Evolutionary conservation across 1,284 basidiomycete species (phyloP).

Genomic region (Abortiporus biennis): DNA sequence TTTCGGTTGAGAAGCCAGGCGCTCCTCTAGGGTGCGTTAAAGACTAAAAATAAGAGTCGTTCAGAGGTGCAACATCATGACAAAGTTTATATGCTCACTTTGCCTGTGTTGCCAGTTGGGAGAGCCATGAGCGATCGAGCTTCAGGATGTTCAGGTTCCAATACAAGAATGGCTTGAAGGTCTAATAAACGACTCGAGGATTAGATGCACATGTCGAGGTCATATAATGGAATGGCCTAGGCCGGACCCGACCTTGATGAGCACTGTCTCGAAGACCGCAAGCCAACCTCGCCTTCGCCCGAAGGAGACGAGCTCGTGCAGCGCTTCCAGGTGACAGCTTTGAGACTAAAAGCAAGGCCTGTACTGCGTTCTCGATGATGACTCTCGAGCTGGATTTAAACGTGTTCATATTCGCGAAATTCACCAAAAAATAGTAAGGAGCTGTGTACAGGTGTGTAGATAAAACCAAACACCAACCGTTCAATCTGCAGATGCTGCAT

Average conservation of each 20-base stretch:
- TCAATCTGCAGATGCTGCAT: slow-evolving; percentile 41
- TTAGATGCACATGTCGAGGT: slow-evolving; percentile 17
- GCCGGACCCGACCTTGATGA: slow-evolving; percentile 47
- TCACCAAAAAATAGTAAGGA: slow-evolving; percentile 8
- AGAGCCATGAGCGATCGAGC: slow-evolving; percentile 52
- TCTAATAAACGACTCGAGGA: slow-evolving; percentile 36
- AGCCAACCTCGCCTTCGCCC: slow-evolving; percentile 55
- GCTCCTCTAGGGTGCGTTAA: slow-evolving; percentile 7
- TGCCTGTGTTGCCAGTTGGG: slow-evolving; percentile 21
- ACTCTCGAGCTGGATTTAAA: slow-evolving; percentile 48
- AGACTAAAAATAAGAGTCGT: no score
- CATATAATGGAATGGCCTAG: slow-evolving; percentile 12
- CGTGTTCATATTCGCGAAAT: no score
- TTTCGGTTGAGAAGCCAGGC: slow-evolving; percentile 54
- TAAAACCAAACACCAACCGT: slow-evolving; percentile 17
- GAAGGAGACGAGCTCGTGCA: slow-evolving; percentile 54
- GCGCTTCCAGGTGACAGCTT: slow-evolving; percentile 46
- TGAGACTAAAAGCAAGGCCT: slow-evolving; percentile 57
- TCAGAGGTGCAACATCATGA: neutral
- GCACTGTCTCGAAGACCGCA: slow-evolving; percentile 54
- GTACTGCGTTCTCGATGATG: slow-evolving; percentile 67
- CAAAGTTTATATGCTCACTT: slow-evolving; percentile 19
- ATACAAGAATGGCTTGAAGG: slow-evolving; percentile 54
- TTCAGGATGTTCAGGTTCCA: slow-evolving; percentile 64
- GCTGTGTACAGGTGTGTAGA: slow-evolving; percentile 11